Base-by-base conservation (phyloP, 805 yeast genomes). In the Tetrapisispora phaffii region DNA sequence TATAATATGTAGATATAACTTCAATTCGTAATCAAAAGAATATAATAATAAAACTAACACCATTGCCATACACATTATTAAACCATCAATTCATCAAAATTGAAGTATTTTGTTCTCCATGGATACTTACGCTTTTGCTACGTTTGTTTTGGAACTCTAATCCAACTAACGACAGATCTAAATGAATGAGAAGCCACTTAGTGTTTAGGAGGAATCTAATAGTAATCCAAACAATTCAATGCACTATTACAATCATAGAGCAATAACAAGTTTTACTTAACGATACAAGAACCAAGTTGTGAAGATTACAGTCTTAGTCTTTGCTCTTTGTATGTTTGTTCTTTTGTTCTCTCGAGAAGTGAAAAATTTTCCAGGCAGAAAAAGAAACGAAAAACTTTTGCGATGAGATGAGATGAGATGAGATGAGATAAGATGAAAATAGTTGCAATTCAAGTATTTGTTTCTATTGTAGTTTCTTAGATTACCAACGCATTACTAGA, bases 351-450 rank as follows among this genome's bases (percentile, higher is more conserved):
- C 20, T 4, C 10, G 21, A 13, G 29, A 22, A 38, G 33, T 38
- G 34, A 38, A 38, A 38, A 38, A 26, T 38, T 36, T 36, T 36
- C 24, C 39, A 36, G 29, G 4, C 6, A 13, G 15, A 19, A 36
- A 36, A 36, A 36, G 24, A 16, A 23, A 36, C 17, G 24, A 26
- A 40, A 39, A 40, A 13, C n/a, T 40, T 32, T 41, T 33, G 39
- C 44, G 44, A 41, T 41, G 44, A 41, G 39, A 24, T 41, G 44
- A 23, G 43, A 41, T 41, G 38, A 34, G 44, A 34, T 41, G 38
- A 41, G 33, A 13, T 39, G 8, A 39, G n/a, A 37, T 33, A 17
- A 21, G 38, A 20, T 21, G 24, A 21, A 21, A n/a, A n/a, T n/a
- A n/a, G n/a, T n/a, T n/a, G n/a, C n/a, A n/a, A n/a, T 12, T 28